A percentile compares a stretch with the other conserved stretches of the same genome.
phyloP scores from a whole-genome alignment of 768 basidiomycete species.

The Lactifluus pinguis region DNA sequence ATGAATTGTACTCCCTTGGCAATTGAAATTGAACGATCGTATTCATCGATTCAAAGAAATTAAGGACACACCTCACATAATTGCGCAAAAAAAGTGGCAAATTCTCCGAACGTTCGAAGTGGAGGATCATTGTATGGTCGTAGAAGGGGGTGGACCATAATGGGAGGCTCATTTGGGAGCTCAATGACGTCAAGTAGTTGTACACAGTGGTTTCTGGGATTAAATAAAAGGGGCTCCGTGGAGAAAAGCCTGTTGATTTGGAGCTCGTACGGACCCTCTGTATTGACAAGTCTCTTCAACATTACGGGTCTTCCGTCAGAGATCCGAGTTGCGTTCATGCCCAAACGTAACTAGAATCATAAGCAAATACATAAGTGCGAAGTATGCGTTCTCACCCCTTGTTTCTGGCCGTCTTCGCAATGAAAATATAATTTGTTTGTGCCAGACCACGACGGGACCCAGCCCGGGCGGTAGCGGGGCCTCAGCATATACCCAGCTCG shows the following conservation, averaged over 20 bases:
- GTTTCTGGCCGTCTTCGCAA: slow-evolving; percentile 11
- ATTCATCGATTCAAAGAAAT: too few relatives aligned
- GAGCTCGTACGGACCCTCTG: slow-evolving; percentile 9
- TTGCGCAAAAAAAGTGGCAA: slow-evolving; percentile 27
- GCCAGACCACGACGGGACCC: slow-evolving; percentile 2
- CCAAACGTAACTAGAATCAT: neutral
- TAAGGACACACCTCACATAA: slow-evolving; percentile 28
- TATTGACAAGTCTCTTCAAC: slow-evolving; percentile 1
- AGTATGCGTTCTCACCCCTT: neutral
- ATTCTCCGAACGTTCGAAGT: slow-evolving; percentile 30
- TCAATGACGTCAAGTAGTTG: slow-evolving; percentile 22
- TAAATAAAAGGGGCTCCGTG: slow-evolving; percentile 15
- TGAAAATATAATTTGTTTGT: neutral
- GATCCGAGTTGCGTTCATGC: slow-evolving; percentile 12
- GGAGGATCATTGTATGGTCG: slow-evolving; percentile 22
- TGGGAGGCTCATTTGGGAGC: slow-evolving; percentile 14
- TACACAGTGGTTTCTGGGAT: slow-evolving; percentile 25
- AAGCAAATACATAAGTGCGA: too few relatives aligned
- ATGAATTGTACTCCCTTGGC: slow-evolving; percentile 8
- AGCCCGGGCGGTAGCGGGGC: neutral
- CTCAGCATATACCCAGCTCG: slow-evolving; percentile 5
- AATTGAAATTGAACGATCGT: neutral
- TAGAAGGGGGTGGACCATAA: slow-evolving; percentile 30
- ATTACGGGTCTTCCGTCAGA: slow-evolving; percentile 5
- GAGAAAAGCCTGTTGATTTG: slow-evolving; percentile 5